These are phyloP conservation scores for Naumovozyma castellii DNA, from an alignment of 805 yeast species.

Conservation along the genomic window DNA sequence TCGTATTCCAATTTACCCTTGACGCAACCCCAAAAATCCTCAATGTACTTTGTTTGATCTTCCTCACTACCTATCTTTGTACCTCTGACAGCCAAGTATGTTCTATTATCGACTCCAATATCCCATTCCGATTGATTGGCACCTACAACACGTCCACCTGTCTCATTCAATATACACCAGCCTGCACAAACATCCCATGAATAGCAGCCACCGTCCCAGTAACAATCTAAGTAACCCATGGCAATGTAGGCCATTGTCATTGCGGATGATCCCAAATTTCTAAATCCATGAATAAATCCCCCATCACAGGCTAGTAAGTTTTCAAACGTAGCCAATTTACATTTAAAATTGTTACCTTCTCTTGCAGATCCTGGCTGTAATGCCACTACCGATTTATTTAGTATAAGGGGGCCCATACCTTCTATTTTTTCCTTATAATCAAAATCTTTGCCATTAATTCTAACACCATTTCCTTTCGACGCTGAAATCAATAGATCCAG, in stretches of 20 bases:
- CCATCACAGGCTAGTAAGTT: conserved; percentile 83
- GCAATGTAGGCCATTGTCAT: conserved; percentile 52
- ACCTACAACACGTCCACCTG: conserved; percentile 50
- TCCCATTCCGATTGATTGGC: conserved; percentile 44
- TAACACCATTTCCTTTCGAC: conserved; percentile 47
- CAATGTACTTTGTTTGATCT: conserved; percentile 37
- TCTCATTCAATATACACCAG: conserved; percentile 51
- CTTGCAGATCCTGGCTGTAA: conserved; percentile 81
- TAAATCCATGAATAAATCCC: conserved; percentile 71
- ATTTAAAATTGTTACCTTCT: conserved; percentile 83
- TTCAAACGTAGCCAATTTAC: conserved; percentile 66
- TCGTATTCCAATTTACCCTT: conserved; percentile 39
- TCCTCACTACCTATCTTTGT: conserved; percentile 22
- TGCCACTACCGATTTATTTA: conserved; percentile 81
- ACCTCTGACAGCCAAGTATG: conserved; percentile 48
- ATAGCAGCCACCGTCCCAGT: conserved; percentile 64
- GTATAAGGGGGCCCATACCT: conserved; percentile 73
- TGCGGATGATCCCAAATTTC: conserved; percentile 58
- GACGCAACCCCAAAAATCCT: conserved; percentile 44
- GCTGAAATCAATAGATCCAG: conserved; percentile 43
- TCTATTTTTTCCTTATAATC: conserved; percentile 58
- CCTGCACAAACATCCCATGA: conserved; percentile 71
- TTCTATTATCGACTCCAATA: conserved; percentile 43
- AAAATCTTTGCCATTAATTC: conserved; percentile 37
- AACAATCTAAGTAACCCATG: conserved; percentile 49